Base-by-base conservation (phyloP, 1,284 basidiomycete genomes). In the Tilletia horrida region DNA sequence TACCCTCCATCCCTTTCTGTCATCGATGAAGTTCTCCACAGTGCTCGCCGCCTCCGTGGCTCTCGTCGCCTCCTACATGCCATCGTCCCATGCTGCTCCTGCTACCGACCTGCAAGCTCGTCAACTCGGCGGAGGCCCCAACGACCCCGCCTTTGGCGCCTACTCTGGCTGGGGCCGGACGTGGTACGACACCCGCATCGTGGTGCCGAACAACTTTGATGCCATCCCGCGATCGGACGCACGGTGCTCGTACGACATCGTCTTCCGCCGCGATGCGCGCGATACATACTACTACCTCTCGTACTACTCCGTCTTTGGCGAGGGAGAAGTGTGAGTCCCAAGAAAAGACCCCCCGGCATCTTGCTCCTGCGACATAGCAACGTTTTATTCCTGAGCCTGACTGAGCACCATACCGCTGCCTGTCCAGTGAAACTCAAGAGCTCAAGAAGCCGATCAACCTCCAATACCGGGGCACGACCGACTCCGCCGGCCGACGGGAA, bases 81-180 rank as follows among this genome's bases (percentile, higher is more conserved):
- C 35, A 40, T 4, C 35, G 4, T 40, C 35, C 35, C 35, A 40
- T 11, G 35, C 35, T 40, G 35, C 35, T 11, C 35, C 35, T 11
- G 35, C 11, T 11, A 40, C 35, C 35, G 35, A 40, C 35, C 35
- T 40, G 35, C 35, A 63, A 43, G 27, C 62, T 21, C 62, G 62
- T 63, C 62, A 63, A 43, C 48, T 63, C 27, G 62, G 62, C 42
- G 62, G 62, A 45, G 62, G 62, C 44, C 62, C 62, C 44, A n/a
- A 27, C 35, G 40, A 63, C 23, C 13, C 31, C 44, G 57, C 21
- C 21, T 35, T 61, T n/a, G 62, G 62, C 18, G 48, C 62, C 18
- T n/a, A 25, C 47, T n/a, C 47, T 8, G 40, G 62, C 42, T 63
- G 62, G 62, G 42, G 62, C 48, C 27, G 31, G n/a, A 63, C 62